Percentiles rank a stretch among this genome's conserved stretches.
phyloP scores from a whole-genome alignment of 768 basidiomycete species.

The Piloderma croceum region DNA sequence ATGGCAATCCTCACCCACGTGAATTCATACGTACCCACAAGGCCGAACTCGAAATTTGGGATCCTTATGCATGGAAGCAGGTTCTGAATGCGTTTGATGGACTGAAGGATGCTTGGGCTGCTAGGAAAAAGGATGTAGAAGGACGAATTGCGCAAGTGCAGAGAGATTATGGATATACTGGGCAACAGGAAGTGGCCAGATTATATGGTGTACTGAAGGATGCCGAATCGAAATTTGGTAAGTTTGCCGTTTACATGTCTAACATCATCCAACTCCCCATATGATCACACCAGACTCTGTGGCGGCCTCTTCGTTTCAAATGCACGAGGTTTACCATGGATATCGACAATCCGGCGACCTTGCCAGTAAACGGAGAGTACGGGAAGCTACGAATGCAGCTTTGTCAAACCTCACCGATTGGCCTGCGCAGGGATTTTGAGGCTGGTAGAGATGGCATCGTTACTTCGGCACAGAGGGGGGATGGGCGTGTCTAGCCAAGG shows the following conservation, averaged over 20 bases:
- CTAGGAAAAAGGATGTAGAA: constrained; percentile 51
- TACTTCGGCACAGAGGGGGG: too few species aligned
- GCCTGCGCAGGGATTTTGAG: too few species aligned
- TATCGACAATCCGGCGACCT: constrained; percentile 71
- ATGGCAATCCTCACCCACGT: constrained; percentile 56
- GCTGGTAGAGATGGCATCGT: too few species aligned
- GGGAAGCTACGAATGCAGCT: constrained; percentile 75
- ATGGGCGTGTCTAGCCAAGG: too few species aligned
- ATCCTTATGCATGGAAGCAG: constrained; percentile 67
- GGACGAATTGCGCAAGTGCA: constrained; percentile 35
- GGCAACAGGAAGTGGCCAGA: constrained; percentile 54
- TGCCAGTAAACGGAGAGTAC: constrained; percentile 68
- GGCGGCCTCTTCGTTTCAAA: constrained; percentile 67
- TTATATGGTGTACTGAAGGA: constrained; percentile 54
- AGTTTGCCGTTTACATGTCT: background rate
- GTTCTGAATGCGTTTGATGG: constrained; percentile 55
- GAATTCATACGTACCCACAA: constrained; percentile 65
- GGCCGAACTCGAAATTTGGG: constrained; percentile 65
- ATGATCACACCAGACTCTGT: constrained; percentile 44
- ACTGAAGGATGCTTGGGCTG: constrained; percentile 62
- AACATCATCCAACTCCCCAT: constrained; percentile 10
- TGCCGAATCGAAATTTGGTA: constrained; percentile 35
- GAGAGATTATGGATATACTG: constrained; percentile 41
- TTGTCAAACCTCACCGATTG: constrained; percentile 68
- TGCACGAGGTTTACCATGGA: constrained; percentile 65